These are phyloP conservation scores for Ustilago trichophora DNA, from an alignment of 1,284 basidiomycete species.

Conservation along the genomic window DNA sequence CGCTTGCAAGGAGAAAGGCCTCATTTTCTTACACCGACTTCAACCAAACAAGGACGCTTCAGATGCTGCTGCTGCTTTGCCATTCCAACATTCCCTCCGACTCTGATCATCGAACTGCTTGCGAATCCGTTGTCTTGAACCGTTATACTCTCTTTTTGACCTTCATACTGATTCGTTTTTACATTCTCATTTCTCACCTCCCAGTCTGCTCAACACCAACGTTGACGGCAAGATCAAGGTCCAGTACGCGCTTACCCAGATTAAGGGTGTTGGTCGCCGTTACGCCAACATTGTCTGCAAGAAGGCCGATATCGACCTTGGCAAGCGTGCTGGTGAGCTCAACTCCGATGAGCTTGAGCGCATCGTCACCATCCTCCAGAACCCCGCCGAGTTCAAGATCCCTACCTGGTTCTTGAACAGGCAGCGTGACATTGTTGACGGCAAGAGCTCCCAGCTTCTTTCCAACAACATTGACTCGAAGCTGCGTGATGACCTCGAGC, in stretches of 20 bases:
- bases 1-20: too few relatives aligned
- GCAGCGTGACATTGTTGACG: constrained; percentile 96
- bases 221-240: constrained; percentile 99
- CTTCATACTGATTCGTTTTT: neutral
- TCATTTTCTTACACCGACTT: too few relatives aligned
- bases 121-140: neutral
- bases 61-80: constrained; percentile 3
- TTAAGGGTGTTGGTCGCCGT: constrained; percentile 99
- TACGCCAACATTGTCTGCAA: constrained; percentile 99
- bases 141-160: neutral
- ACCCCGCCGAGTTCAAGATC: constrained; percentile 99
- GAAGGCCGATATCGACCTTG: constrained; percentile 99
- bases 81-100: neutral
- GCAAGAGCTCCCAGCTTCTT: constrained; percentile 94
- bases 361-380: constrained; percentile 99
- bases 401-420: constrained; percentile 99
- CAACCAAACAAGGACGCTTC: neutral
- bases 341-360: constrained; percentile 98
- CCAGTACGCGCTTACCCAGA: constrained; percentile 72
- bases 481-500: constrained; percentile 96
- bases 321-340: constrained; percentile 94
- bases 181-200: neutral
- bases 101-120: constrained; percentile 23
- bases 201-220: constrained; percentile 96
- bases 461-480: constrained; percentile 99